phyloP scores from a whole-genome alignment of 202 grass and related monocot genomes.

The Bolboschoenoplectus hybrid region DNA sequence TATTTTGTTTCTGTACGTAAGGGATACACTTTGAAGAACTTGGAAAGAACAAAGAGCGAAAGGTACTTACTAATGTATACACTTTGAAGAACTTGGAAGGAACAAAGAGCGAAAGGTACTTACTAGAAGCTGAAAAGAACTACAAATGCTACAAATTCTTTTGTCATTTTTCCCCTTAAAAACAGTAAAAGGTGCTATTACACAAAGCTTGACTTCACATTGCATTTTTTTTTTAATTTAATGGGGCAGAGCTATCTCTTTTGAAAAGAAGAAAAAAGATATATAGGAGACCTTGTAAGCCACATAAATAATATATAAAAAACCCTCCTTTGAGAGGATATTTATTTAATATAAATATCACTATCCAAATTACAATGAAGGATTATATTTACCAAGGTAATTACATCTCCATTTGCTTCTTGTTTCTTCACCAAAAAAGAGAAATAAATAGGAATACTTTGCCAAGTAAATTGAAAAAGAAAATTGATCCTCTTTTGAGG shows the following conservation, averaged over 20 bases:
- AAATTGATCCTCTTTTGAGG: not conserved
- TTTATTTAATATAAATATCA: conserved; percentile 2
- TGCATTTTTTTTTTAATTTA: not conserved
- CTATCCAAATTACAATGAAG: not conserved
- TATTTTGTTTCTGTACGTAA: not conserved
- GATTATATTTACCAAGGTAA: not conserved
- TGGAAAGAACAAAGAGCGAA: not conserved
- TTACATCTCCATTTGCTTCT: not conserved
- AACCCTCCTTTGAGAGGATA: not conserved
- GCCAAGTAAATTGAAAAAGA: not conserved
- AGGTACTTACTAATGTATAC: not conserved
- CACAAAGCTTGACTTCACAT: not conserved
- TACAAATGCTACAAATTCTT: not conserved
- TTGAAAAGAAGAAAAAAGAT: not conserved
- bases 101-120: not conserved
- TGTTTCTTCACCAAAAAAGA: not conserved
- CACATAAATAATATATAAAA: too few relatives aligned
- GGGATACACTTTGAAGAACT: not conserved
- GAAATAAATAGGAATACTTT: not conserved
- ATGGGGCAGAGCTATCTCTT: not conserved
- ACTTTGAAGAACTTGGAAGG: not conserved
- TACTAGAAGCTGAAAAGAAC: not conserved
- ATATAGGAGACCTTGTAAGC: too few relatives aligned
- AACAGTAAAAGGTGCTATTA: not conserved
- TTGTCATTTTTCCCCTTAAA: not conserved